These are phyloP conservation scores for Thermothelomyces thermophilus DNA, from an alignment of 2,329 filamentous ascomycete species.

Conservation along the genomic window DNA sequence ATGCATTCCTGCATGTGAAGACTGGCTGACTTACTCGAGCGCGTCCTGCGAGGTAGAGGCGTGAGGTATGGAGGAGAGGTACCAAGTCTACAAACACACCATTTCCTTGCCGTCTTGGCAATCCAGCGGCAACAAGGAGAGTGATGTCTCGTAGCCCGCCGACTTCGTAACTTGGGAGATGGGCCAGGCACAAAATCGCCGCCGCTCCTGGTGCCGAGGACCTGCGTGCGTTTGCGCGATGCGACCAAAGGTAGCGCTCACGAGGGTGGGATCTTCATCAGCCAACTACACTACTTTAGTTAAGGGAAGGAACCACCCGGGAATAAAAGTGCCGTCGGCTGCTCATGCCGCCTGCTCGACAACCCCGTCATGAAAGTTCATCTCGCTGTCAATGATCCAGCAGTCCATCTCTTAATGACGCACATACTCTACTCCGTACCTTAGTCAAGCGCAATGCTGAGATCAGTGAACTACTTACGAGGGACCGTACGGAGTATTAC, in stretches of 20 bases:
- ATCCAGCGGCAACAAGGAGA: no score
- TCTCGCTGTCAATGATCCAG: background rate
- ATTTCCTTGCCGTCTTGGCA: no score
- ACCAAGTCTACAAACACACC: no score
- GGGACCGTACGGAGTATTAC: no score
- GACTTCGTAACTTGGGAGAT: background rate
- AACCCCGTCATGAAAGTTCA: no score
- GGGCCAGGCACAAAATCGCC: background rate
- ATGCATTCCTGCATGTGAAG: no score
- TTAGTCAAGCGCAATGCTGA: background rate
- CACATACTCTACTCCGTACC: no score
- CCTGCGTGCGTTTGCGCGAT: background rate
- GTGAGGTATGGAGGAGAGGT: no score
- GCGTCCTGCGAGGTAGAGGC: no score
- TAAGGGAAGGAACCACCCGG: background rate
- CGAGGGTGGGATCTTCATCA: conserved; percentile 1
- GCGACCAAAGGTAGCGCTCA: background rate
- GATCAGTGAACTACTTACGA: background rate
- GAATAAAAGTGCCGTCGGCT: background rate
- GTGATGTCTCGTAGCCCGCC: no score
- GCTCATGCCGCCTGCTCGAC: no score
- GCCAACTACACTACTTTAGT: background rate
- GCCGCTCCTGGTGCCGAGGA: background rate
- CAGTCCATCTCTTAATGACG: background rate
- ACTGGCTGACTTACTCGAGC: no score